Percentiles rank a stretch among this genome's conserved stretches.
These are phyloP conservation scores for Fusarium secorum DNA, from an alignment of 2,329 filamentous ascomycete species.

Conservation along the genomic window DNA sequence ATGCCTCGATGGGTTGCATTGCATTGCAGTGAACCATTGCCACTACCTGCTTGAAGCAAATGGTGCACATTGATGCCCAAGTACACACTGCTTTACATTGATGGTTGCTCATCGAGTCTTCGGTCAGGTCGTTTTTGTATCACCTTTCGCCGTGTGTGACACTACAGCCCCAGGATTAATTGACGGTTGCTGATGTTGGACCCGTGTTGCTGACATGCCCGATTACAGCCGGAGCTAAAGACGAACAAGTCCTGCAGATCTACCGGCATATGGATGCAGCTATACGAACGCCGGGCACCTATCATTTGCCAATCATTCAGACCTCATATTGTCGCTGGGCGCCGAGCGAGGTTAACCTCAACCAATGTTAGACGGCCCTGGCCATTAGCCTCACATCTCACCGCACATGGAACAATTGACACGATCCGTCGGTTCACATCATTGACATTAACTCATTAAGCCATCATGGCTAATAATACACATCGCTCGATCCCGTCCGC, in stretches of 20 bases:
- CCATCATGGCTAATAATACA: conserved; percentile 17
- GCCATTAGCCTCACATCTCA: neutral
- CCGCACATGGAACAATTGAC: neutral
- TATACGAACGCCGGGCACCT: neutral
- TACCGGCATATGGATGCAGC: neutral
- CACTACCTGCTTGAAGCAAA: neutral
- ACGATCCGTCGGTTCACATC: neutral
- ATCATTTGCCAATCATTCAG: too few relatives aligned
- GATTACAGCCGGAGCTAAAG: neutral
- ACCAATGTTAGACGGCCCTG: neutral
- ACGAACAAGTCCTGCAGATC: neutral
- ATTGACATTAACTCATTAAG: conserved; percentile 30
- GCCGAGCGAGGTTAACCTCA: fast-evolving
- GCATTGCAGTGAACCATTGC: neutral
- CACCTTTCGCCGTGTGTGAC: neutral
- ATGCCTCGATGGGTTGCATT: neutral
- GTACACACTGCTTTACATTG: neutral
- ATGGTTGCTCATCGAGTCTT: neutral
- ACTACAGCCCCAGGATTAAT: neutral
- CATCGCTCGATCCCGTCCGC: neutral
- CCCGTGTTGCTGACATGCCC: neutral
- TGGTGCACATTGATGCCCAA: neutral
- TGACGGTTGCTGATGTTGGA: neutral
- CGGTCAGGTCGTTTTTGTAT: neutral
- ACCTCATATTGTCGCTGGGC: neutral